phyloP scores from a whole-genome alignment of 1,284 basidiomycete species.

The Hortiboletus rubellus region DNA sequence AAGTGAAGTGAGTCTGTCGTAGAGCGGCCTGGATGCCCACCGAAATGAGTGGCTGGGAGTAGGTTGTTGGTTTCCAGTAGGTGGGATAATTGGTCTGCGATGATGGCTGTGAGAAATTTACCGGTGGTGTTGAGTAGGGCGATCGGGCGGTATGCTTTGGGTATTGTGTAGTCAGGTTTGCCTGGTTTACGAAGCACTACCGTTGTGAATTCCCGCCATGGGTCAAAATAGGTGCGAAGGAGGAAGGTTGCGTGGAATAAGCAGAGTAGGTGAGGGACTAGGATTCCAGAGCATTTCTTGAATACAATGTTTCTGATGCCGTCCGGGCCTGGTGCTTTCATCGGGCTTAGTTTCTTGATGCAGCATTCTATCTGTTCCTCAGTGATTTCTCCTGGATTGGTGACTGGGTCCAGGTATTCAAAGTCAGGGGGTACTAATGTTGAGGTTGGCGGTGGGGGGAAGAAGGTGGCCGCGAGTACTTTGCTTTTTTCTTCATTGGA shows the following conservation, averaged over 20 bases:
- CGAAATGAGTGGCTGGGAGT: slow-evolving; percentile 20
- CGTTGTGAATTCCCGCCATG: neutral
- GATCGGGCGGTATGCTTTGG: neutral
- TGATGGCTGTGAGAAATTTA: neutral
- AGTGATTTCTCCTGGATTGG: neutral
- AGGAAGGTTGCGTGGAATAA: slow-evolving; percentile 8
- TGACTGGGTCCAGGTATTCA: neutral
- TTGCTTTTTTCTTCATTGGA: neutral
- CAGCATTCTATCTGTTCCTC: no score
- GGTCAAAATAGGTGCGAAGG: slow-evolving; percentile 5
- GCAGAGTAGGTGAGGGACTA: slow-evolving; percentile 20
- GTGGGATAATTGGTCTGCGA: neutral
- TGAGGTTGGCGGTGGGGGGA: neutral
- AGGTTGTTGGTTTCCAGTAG: neutral
- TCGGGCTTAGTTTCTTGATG: neutral
- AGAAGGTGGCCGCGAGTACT: neutral
- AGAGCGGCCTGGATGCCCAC: slow-evolving; percentile 26
- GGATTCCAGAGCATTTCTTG: slow-evolving; percentile 35
- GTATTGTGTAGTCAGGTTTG: neutral
- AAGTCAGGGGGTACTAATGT: neutral
- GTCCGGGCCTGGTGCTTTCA: slow-evolving; percentile 16
- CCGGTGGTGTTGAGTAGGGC: neutral
- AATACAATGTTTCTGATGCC: slow-evolving; percentile 27
- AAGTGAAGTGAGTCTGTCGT: slow-evolving; percentile 30
- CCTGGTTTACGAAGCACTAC: neutral